A percentile compares a stretch with the other conserved stretches of the same genome.
Evolutionary conservation across 257 asterid genomes (phyloP).

Genomic region (Solanum pimpinellifolium): DNA sequence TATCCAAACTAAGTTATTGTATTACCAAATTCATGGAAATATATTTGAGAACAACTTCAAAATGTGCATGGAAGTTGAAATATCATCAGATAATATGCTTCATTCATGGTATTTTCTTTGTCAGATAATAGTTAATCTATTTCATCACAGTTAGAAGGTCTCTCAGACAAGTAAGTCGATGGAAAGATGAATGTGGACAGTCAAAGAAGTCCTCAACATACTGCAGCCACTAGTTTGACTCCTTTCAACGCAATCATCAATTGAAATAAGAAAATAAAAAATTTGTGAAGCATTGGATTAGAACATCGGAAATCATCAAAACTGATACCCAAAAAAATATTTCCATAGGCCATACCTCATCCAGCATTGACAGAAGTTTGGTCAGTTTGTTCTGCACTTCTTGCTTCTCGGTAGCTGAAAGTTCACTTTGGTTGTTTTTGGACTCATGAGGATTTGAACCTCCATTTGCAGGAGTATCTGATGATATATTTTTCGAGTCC

Average conservation of each 20-base stretch:
- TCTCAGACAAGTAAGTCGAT: background rate
- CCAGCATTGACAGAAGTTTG: conserved; percentile 75
- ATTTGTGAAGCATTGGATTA: background rate
- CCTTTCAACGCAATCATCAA: background rate
- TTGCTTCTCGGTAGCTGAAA: conserved; percentile 65
- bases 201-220: background rate
- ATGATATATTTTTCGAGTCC: conserved; percentile 24
- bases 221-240: background rate
- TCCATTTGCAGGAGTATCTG: conserved; percentile 28
- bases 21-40: background rate
- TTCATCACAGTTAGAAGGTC: background rate
- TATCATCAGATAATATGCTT: background rate
- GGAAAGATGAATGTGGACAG: background rate
- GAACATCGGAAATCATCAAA: background rate
- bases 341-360: conserved; percentile 40
- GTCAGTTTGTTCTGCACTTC: conserved; percentile 56
- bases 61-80: background rate
- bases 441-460: conserved; percentile 27
- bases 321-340: background rate
- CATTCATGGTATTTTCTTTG: background rate
- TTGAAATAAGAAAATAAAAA: background rate
- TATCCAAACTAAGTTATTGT: background rate
- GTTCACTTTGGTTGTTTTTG: conserved; percentile 19
- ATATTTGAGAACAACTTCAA: background rate
- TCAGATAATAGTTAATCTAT: background rate